Conservation (phyloP, 345 rosid genomes). For the Syzygium aromaticum region DNA sequence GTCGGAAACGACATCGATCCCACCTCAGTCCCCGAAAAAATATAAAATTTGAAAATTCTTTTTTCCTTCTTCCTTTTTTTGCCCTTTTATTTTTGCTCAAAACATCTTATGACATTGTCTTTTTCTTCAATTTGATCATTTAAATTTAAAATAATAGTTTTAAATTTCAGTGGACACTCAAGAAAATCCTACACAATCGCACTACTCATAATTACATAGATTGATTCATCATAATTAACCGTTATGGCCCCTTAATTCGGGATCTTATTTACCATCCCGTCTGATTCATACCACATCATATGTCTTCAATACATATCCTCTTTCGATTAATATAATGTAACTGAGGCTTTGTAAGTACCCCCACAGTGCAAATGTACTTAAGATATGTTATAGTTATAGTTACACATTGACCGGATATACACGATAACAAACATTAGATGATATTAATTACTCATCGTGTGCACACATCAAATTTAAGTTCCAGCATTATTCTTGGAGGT, state of each 20-base stretch:
- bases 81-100: fast-evolving
- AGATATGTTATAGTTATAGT: neutral
- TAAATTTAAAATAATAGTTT: too few relatives aligned
- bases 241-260: neutral
- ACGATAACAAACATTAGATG: neutral
- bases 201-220: neutral
- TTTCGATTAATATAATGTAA: neutral
- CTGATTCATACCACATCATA: neutral
- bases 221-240: neutral
- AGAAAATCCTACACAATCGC: neutral
- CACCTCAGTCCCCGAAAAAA: neutral
- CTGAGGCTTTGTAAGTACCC: neutral
- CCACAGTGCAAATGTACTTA: neutral
- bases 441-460: neutral
- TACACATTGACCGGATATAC: neutral
- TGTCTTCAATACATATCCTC: neutral
- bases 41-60: too few relatives aligned
- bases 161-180: neutral
- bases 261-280: neutral
- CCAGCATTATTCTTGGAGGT: conserved; percentile 2
- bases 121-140: neutral
- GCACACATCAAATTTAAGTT: neutral
- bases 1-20: neutral
- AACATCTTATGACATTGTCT: neutral
- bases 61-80: too few relatives aligned